Evolutionary conservation across 768 basidiomycete genomes (phyloP).

Genomic region (Suillus subalutaceus): DNA sequence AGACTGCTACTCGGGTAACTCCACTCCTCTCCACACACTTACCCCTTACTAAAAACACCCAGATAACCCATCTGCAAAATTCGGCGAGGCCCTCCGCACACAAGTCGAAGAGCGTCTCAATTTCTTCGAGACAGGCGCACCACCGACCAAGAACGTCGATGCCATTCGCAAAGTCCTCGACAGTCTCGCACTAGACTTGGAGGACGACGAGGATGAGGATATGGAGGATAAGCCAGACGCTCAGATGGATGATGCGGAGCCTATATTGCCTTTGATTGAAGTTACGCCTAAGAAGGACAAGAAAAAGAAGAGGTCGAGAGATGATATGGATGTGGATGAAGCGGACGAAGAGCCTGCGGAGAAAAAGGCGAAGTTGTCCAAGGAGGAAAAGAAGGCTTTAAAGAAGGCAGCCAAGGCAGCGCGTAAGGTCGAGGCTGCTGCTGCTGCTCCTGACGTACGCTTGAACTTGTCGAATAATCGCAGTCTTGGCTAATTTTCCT

Average conservation of each 20-base stretch:
- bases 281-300: slow-evolving; percentile 57
- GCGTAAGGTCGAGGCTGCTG: slow-evolving; percentile 48
- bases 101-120: slow-evolving; percentile 95
- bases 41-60: slow-evolving; percentile 4
- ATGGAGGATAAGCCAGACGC: slow-evolving; percentile 40
- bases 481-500: slow-evolving; percentile 11
- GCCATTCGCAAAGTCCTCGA: slow-evolving; percentile 89
- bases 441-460: slow-evolving; percentile 37
- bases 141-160: slow-evolving; percentile 89
- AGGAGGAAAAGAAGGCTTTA: slow-evolving; percentile 85
- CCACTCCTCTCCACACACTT: neutral
- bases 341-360: slow-evolving; percentile 49
- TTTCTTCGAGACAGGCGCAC: slow-evolving; percentile 91
- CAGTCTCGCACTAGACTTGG: slow-evolving; percentile 70
- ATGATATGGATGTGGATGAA: slow-evolving; percentile 65
- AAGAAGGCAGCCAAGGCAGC: slow-evolving; percentile 77
- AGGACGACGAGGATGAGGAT: slow-evolving; percentile 57
- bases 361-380: slow-evolving; percentile 78
- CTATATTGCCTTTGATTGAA: slow-evolving; percentile 62
- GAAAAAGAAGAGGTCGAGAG: slow-evolving; percentile 70
- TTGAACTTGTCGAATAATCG: slow-evolving; percentile 16
- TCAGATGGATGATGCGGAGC: slow-evolving; percentile 48
- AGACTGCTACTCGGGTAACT: slow-evolving; percentile 87
- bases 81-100: slow-evolving; percentile 88
- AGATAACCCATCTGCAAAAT: slow-evolving; percentile 89